Evolutionary conservation across 441 rosid genomes (phyloP), one percentile per base, ranked within the genome.

Genomic region (Erysimum cheiri): DNA sequence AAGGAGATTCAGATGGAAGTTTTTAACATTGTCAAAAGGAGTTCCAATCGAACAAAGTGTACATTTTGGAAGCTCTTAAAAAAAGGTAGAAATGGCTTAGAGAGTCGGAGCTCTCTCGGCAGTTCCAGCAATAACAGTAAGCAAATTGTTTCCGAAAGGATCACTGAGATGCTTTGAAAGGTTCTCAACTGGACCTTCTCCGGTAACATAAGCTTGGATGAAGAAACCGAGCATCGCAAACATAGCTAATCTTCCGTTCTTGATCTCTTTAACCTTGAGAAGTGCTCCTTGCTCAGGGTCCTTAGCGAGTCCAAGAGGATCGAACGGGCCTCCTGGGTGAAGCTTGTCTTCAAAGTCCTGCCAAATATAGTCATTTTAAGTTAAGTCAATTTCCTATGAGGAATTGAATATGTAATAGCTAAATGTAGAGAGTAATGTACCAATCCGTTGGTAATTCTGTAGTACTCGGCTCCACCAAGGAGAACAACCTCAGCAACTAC

Each of bases 261-360:
- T 94, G 22, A 94, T 91, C 83, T 91, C 98, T 77, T 94, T 94
- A 77, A 94, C 97, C 84, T 91, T 94, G 69, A 94, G 85, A 24
- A 94, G 49, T 17, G 99, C 97, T 40, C 85, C 96, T 79, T 91
- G 97, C 72, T 94, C 99, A 2, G 98, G 97, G 75, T 94, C 97
- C 31, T 88, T 81, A 14, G 97, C 98, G 1, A 94, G 84, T 13
- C 98, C 97, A 64, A 94, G 14, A n/a, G 99, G 99, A 81, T 91
- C 97, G 58, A 94, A 94, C 54, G 97, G 97, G 60, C 97, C 97
- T 7, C 97, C 97, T n/a, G 99, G 99, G 73, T 94, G 97, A 5
- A 94, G 89, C 86, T 87, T 88, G 96, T 94, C 94, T 79, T 91
- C 99, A 19, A 94, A 84, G 50, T 85, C 92, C 99, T 92, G 58